Evolutionary conservation across 2,329 filamentous ascomycete genomes (phyloP).

Genomic region (Dothideomycetidae sp.): DNA sequence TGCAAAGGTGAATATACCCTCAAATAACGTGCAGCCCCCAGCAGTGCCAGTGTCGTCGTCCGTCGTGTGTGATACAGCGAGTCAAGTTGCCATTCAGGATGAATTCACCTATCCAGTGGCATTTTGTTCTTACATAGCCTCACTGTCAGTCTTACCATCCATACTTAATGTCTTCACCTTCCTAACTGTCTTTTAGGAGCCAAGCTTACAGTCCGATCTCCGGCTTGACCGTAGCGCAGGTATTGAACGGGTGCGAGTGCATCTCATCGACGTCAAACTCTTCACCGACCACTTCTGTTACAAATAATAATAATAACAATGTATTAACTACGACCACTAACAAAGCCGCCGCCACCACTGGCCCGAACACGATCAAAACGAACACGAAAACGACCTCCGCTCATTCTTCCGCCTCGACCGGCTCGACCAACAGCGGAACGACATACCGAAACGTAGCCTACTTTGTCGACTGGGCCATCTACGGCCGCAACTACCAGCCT

Average conservation of each 20-base stretch:
- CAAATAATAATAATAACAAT: not conserved
- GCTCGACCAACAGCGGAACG: too few species aligned
- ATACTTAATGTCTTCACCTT: too few species aligned
- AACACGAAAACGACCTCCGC: not conserved
- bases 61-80: not conserved
- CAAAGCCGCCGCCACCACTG: not conserved
- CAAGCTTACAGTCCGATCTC: not conserved
- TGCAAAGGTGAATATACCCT: not conserved
- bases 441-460: slow-evolving; percentile 57
- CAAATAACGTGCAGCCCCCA: not conserved
- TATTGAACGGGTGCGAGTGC: not conserved
- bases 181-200: too few species aligned
- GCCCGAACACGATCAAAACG: not conserved
- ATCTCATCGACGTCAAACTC: not conserved
- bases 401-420: too few species aligned
- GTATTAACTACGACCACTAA: not conserved
- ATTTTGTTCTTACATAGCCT: not conserved
- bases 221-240: not conserved
- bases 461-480: slow-evolving; percentile 72
- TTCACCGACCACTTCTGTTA: not conserved
- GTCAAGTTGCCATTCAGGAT: not conserved
- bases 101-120: not conserved
- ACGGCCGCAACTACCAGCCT: slow-evolving; percentile 70
- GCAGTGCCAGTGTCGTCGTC: not conserved
- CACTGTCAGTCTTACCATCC: not conserved